Evolutionary conservation across 148 eudicot genomes (phyloP), one percentile per base, ranked within the genome.

Genomic region (Camellia granthamiana): DNA sequence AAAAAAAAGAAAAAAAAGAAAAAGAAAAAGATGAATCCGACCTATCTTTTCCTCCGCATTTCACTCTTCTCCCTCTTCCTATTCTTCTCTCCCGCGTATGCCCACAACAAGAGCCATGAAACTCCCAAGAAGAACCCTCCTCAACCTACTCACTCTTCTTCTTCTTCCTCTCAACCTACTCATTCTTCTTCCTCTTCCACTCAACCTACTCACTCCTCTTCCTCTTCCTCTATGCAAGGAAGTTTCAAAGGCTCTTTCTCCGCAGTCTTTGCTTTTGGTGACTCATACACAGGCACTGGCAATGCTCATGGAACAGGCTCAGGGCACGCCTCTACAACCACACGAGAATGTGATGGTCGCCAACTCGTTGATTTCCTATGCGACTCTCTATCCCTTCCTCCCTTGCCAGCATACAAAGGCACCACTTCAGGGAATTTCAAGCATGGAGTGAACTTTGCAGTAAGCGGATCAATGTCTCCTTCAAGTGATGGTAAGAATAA

Each of bases 181-280:
- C 30, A 23, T 23, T 23, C 30, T 23, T 23, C 30, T 23, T 23
- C 30, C 30, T 23, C 30, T 23, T 23, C 30, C 30, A 23, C 30
- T 23, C 30, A 23, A 23, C 30, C 30, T 23, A 23, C 30, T 23
- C 30, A 23, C 30, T 23, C 30, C 30, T 23, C 30, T 23, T 23
- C 30, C 30, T 23, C 30, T 23, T 23, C 8, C 18, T 16, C n/a
- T 11, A 12, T 23, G 30, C 30, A 23, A 23, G 30, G 6, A 10
- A 63, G 67, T 63, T 82, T 1, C 70, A 51, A 72, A 55, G 88
- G 82, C 6, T 3, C 6, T 46, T 85, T 85, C 84, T 54, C 81
- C 56, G 51, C 70, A 47, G 80, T 86, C 13, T 80, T n/a, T 46
- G 84, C 84, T 62, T 83, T 83, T 64, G 85, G 85, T 18, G 88